These are phyloP conservation scores for Draba incana DNA, from an alignment of 345 rosid species.

Conservation along the genomic window DNA sequence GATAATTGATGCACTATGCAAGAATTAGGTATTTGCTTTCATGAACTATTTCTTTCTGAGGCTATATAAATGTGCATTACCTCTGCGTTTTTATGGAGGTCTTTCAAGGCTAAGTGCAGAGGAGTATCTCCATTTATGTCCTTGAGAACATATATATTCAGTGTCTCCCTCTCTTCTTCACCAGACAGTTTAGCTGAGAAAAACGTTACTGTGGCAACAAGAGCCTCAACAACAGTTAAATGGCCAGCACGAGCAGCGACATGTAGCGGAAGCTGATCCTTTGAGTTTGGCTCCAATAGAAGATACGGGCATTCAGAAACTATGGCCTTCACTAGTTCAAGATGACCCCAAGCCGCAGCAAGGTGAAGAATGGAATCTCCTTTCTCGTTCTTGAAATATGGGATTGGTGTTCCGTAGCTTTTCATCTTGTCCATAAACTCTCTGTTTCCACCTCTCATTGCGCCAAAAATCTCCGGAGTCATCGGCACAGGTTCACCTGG, in stretches of 20 bases:
- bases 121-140: constrained; percentile 39
- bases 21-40: too few species aligned
- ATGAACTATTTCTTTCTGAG: too few species aligned
- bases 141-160: background rate
- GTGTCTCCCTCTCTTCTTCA: background rate
- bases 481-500: background rate
- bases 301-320: constrained; percentile 10
- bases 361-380: constrained; percentile 27
- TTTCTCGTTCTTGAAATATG: background rate
- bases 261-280: constrained; percentile 33
- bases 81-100: background rate
- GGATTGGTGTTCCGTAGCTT: background rate
- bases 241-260: constrained; percentile 24
- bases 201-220: background rate
- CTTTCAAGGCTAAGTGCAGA: constrained; percentile 32
- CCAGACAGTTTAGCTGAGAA: background rate
- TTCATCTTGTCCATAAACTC: background rate
- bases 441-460: background rate
- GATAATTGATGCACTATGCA: too few species aligned
- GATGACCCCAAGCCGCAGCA: constrained; percentile 11
- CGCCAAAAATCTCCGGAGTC: constrained; percentile 2
- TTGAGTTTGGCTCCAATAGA: background rate
- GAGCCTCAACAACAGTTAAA: background rate
- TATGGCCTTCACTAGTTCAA: constrained; percentile 8
- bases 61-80: too few species aligned